phyloP scores from a whole-genome alignment of 2,329 filamentous ascomycete genomes.

The Cercospora brassicicola region DNA sequence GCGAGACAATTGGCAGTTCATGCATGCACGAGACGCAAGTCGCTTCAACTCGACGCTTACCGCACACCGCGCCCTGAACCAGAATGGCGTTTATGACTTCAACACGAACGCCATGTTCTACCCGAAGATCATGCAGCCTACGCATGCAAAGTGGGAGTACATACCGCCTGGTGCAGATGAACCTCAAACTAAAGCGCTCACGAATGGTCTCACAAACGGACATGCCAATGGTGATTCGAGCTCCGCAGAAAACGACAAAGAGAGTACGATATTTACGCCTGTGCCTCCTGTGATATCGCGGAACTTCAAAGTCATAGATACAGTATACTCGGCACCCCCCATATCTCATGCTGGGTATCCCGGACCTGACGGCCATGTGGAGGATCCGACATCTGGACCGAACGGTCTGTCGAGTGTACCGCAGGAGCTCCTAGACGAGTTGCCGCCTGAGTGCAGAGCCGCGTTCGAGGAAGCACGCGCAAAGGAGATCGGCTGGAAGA shows the following conservation, averaged over 20 bases:
- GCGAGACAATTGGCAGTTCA: slow-evolving; percentile 92
- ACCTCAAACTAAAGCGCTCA: slow-evolving; percentile 30
- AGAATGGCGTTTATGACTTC: slow-evolving; percentile 81
- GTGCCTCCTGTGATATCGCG: slow-evolving; percentile 60
- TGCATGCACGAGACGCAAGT: slow-evolving; percentile 88
- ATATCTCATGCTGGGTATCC: slow-evolving; percentile 60
- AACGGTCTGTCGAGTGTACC: slow-evolving; percentile 64
- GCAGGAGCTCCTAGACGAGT: slow-evolving; percentile 63
- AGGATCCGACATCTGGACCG: slow-evolving; percentile 47
- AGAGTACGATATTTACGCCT: slow-evolving; percentile 50
- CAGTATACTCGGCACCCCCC: slow-evolving; percentile 59
- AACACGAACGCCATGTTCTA: slow-evolving; percentile 92
- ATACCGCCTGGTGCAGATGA: slow-evolving; percentile 50
- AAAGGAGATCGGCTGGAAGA: slow-evolving; percentile 70
- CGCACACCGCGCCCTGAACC: slow-evolving; percentile 66
- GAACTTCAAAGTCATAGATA: slow-evolving; percentile 64
- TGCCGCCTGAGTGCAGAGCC: slow-evolving; percentile 68
- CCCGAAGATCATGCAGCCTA: slow-evolving; percentile 84
- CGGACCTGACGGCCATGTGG: slow-evolving; percentile 55
- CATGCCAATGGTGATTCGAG: slow-evolving; percentile 28
- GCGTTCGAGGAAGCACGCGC: slow-evolving; percentile 69
- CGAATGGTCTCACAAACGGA: slow-evolving; percentile 29
- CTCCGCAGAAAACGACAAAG: slow-evolving; percentile 22
- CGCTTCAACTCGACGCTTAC: slow-evolving; percentile 79
- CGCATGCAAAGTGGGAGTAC: slow-evolving; percentile 78